Base-by-base conservation (phyloP, 345 rosid genomes). In the Excoecaria cochinchinensis region DNA sequence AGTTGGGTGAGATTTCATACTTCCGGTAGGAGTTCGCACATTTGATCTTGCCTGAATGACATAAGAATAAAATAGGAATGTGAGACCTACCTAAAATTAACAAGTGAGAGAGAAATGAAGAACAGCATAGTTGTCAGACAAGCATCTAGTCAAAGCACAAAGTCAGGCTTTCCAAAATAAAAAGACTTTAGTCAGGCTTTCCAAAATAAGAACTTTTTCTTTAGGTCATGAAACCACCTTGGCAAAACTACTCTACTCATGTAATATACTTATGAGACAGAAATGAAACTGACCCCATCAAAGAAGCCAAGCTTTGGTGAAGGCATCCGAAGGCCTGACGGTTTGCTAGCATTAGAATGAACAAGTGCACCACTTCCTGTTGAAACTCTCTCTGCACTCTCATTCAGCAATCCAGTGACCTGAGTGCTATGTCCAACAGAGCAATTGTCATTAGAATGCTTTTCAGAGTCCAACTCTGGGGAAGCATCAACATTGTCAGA, bases 291-390 rank as follows among this genome's bases (percentile, higher is more conserved):
- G 52, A 93, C 98, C 92, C 97, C 97, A 68, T 96, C 98, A 85
- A 96, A 96, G 87, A 86, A 93, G 77, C 98, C 99, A 69, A 93
- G 74, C 79, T 93, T 96, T 71, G 99, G 98, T 69, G 97, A 90
- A 66, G 98, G 99, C 90, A 93, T 77, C 19, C 97, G 85, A 67
- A 96, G 97, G 76, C 99, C 97, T 14, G 98, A 82, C 62, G 97
- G 97, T 74, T 87, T 90, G 70, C 72, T 52, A 22, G 86, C 81
- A 78, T 82, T 74, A 69, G 86, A 77, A 74, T 67, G 82, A 78
- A 71, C 76, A 69, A 77, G 74, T 8, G 79, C 48, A 2, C 85
- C 79, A 61, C 77, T 83, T 74, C 76, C 77, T 46, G 63, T 64
- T 22, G 88, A 83, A 80, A 74, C 79, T 77, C 74, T 72, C 77